phyloP scores from a whole-genome alignment of 345 rosid species.

The Raphanus raphanistrum region DNA sequence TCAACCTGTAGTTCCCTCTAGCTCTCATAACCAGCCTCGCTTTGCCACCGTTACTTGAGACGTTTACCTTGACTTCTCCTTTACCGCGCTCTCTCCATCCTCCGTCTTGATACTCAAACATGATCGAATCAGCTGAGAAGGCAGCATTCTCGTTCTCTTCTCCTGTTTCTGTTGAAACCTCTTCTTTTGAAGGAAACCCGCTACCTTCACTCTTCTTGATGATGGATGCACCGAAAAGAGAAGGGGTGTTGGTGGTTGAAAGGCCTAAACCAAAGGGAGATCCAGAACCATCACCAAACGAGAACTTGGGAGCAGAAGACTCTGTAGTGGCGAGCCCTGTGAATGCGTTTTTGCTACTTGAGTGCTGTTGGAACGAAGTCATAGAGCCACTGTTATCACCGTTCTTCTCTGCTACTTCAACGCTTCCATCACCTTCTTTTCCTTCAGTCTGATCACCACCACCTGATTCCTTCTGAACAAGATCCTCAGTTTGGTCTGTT shows the following conservation, averaged over 20 bases:
- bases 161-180: conserved; percentile 82
- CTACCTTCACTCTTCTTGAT: conserved; percentile 63
- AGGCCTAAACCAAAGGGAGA: conserved; percentile 58
- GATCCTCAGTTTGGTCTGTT: conserved; percentile 34
- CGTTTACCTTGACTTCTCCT: conserved; percentile 89
- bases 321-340: conserved; percentile 93
- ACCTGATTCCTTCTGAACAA: conserved; percentile 40
- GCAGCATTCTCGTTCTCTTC: conserved; percentile 84
- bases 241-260: conserved; percentile 63
- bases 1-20: conserved; percentile 83
- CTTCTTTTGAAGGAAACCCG: conserved; percentile 65
- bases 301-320: conserved; percentile 63
- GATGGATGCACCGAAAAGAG: conserved; percentile 54
- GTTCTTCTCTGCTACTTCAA: conserved; percentile 44
- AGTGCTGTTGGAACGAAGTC: conserved; percentile 92
- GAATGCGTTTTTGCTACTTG: conserved; percentile 91
- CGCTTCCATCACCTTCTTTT: conserved; percentile 42
- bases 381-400: conserved; percentile 47
- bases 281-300: conserved; percentile 57
- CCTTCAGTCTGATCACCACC: conserved; percentile 38
- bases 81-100: conserved; percentile 98
- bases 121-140: conserved; percentile 72
- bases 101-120: conserved; percentile 72
- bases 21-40: conserved; percentile 90
- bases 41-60: conserved; percentile 56